Percentiles rank a stretch among this genome's conserved stretches.
phyloP scores from a whole-genome alignment of 306 rosid species.

The Lathyrus sativus region DNA sequence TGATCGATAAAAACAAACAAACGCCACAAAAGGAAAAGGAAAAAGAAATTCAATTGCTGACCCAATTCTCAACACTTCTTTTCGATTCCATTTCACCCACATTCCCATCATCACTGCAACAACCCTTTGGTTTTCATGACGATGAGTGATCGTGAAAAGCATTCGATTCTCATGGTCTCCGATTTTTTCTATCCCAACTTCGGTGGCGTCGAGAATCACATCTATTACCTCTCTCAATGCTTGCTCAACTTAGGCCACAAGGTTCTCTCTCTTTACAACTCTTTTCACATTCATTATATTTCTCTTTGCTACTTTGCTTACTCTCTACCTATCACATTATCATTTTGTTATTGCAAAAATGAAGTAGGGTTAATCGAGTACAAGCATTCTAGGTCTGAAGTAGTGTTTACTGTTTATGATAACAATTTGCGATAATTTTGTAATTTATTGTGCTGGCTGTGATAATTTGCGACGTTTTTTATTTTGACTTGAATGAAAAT shows the following conservation, averaged over 20 bases:
- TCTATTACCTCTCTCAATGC: conserved; percentile 84
- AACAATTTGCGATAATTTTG: not conserved
- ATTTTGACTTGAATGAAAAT: not conserved
- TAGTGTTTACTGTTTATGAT: not conserved
- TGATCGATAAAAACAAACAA: too few relatives aligned
- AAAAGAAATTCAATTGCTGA: not conserved
- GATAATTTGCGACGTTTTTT: not conserved
- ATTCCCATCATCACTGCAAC: not conserved
- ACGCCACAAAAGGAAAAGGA: not conserved
- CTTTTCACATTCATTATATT: not conserved
- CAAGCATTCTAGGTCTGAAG: not conserved
- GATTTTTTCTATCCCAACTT: conserved; percentile 93
- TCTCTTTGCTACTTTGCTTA: not conserved
- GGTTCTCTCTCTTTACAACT: conserved; percentile 38
- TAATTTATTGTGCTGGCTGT: too few relatives aligned
- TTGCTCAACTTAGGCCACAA: conserved; percentile 86
- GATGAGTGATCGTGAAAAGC: conserved; percentile 51
- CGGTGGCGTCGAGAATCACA: conserved; percentile 92
- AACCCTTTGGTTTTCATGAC: conserved; percentile 1
- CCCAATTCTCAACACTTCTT: not conserved
- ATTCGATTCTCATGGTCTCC: conserved; percentile 77
- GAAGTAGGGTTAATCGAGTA: not conserved
- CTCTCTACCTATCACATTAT: not conserved
- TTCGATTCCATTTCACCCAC: not conserved
- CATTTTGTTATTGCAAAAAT: not conserved